Conservation (phyloP, 176 grass and related monocot species). For the Thalia dealbata region DNA sequence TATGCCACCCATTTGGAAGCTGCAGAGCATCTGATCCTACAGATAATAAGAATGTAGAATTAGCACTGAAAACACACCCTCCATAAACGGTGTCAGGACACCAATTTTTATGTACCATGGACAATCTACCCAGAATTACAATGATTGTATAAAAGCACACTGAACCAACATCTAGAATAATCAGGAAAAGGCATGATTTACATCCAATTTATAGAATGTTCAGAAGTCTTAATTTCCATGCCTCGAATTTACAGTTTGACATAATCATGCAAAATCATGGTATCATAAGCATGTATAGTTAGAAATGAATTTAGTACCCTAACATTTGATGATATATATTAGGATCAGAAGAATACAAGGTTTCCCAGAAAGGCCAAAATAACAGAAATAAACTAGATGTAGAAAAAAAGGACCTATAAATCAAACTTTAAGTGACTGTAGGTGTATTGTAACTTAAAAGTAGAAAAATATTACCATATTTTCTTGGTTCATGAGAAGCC, state of each 20-base stretch:
- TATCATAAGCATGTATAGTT: too few relatives aligned
- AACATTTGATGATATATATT: not conserved
- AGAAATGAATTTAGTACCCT: not conserved
- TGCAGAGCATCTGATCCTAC: too few relatives aligned
- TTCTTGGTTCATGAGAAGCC: slow-evolving; percentile 26
- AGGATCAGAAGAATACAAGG: not conserved
- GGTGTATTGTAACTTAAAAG: not conserved
- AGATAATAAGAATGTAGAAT: too few relatives aligned
- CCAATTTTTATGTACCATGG: too few relatives aligned
- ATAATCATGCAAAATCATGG: not conserved
- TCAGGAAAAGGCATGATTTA: not conserved
- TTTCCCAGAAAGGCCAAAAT: not conserved
- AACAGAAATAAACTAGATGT: not conserved
- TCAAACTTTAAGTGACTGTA: not conserved
- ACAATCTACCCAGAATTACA: not conserved
- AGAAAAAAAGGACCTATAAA: not conserved
- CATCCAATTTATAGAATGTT: not conserved
- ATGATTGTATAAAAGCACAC: not conserved
- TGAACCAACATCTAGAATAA: not conserved
- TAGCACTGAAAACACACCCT: too few relatives aligned
- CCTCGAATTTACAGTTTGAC: not conserved
- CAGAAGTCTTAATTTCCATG: not conserved
- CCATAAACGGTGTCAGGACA: too few relatives aligned
- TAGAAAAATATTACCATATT: not conserved
- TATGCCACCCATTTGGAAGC: too few relatives aligned